Base-by-base conservation (phyloP, 1,284 basidiomycete genomes). In the Phaffia rhodozyma region DNA sequence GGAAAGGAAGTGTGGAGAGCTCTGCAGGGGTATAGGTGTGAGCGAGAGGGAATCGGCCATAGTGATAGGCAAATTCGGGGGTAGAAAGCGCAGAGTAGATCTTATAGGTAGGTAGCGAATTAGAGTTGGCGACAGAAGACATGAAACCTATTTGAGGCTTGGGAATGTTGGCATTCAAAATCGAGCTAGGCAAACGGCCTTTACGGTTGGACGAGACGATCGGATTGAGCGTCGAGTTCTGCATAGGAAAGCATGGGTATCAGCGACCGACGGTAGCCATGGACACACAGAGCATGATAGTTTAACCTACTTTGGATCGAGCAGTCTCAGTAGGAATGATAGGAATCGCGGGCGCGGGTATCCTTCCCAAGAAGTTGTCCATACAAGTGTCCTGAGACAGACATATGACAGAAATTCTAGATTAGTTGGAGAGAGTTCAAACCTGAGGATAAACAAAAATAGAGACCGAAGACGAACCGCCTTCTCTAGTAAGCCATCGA, bases 401-500 rank as follows among this genome's bases (percentile, higher is more conserved):
- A 66, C 27, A 18, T 29, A 67, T 30, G 57, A 56, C 65, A 25
- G n/a, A 50, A 58, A 25, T 34, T 27, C 47, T 9, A 34, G 47
- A 60, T n/a, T 51, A 5, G 60, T 6, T 29, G 32, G 7, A 29
- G 55, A 49, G n/a, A 62, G 60, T 23, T 55, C 7, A 61, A 63
- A 47, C 38, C 70, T 69, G 30, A 69, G 32, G n/a, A 18, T 27
- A 47, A 55, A 34, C 29, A 34, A 56, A 56, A 21, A 27, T 23
- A 38, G 58, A n/a, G n/a, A 61, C 51, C n/a, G 50, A 49, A 67
- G 54, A 78, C 84, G 74, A 69, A 87, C 89, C 5, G 91, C 87
- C 62, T 83, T 81, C 75, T 97, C 94, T 63, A 96, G 76, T 62
- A 97, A 74, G 49, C 83, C 80, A 74, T 97, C 94, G 76, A 96